A percentile compares a stretch with the other conserved stretches of the same genome.
phyloP scores from a whole-genome alignment of 164 flowering plant genomes.

The Stephania yunnanensis region DNA sequence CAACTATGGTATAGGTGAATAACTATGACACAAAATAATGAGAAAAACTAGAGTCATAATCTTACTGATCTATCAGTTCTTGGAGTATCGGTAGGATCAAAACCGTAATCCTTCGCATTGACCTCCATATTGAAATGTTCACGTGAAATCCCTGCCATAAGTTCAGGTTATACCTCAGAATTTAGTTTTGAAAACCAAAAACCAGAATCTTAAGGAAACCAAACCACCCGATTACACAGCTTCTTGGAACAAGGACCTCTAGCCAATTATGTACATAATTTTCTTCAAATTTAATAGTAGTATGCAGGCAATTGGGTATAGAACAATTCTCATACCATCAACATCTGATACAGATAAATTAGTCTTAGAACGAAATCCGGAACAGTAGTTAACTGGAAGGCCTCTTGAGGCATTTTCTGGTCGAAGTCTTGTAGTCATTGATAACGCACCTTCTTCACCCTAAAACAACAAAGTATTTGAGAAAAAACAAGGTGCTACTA shows the following conservation, averaged over 20 bases:
- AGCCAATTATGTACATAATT: not conserved
- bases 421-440: conserved; percentile 86
- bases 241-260: not conserved
- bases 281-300: too few species aligned
- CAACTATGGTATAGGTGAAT: not conserved
- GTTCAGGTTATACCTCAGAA: not conserved
- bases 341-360: conserved; percentile 37
- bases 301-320: not conserved
- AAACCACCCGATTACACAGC: too few species aligned
- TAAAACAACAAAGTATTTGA: conserved; percentile 21
- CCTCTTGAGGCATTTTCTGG: conserved; percentile 65
- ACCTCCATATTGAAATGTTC: conserved; percentile 71
- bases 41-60: not conserved
- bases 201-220: not conserved
- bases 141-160: conserved; percentile 72
- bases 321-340: conserved; percentile 50
- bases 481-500: not conserved
- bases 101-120: conserved; percentile 77
- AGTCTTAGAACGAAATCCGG: conserved; percentile 77
- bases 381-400: conserved; percentile 92
- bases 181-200: not conserved
- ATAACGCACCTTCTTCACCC: conserved; percentile 99
- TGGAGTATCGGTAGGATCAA: conserved; percentile 87
- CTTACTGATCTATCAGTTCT: conserved; percentile 97
- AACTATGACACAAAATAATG: not conserved